phyloP scores from a whole-genome alignment of 768 basidiomycete genomes.

The Hericium rajendrae region DNA sequence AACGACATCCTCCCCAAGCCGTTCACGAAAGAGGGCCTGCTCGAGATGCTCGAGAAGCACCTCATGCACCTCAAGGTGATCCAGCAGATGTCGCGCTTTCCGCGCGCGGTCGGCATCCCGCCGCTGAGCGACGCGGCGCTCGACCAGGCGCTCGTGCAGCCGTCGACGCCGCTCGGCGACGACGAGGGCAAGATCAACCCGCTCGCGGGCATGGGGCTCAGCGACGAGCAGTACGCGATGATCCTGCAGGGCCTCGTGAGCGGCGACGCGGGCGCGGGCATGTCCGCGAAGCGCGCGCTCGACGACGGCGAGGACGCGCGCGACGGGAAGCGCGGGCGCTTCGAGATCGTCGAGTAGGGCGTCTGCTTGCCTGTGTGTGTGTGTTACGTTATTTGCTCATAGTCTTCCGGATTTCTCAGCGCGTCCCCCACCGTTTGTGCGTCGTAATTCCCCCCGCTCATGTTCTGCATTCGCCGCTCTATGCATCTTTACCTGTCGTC shows the following conservation, averaged over 20 bases:
- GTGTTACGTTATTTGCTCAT: neutral
- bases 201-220: slow-evolving; percentile 78
- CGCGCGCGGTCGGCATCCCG: slow-evolving; percentile 8
- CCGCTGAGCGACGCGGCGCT: slow-evolving; percentile 29
- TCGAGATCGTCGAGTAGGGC: slow-evolving; percentile 27
- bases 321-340: slow-evolving; percentile 30
- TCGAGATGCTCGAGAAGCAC: slow-evolving; percentile 74
- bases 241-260: slow-evolving; percentile 68
- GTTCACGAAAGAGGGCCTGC: slow-evolving; percentile 87
- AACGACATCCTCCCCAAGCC: slow-evolving; percentile 96
- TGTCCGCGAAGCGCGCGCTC: slow-evolving; percentile 15
- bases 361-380: neutral
- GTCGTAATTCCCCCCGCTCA: neutral
- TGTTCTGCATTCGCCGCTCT: too few species aligned
- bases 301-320: slow-evolving; percentile 24
- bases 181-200: slow-evolving; percentile 48
- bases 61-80: slow-evolving; percentile 17
- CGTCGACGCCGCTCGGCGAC: slow-evolving; percentile 8
- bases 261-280: slow-evolving; percentile 40
- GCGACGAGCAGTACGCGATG: slow-evolving; percentile 78
- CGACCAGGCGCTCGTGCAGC: slow-evolving; percentile 28
- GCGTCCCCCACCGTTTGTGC: neutral
- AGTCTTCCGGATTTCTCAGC: neutral
- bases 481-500: too few species aligned
- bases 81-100: slow-evolving; percentile 13